Base-by-base conservation (phyloP, 371 early-diverging fungal genomes). In the Mucor mucedo region DNA sequence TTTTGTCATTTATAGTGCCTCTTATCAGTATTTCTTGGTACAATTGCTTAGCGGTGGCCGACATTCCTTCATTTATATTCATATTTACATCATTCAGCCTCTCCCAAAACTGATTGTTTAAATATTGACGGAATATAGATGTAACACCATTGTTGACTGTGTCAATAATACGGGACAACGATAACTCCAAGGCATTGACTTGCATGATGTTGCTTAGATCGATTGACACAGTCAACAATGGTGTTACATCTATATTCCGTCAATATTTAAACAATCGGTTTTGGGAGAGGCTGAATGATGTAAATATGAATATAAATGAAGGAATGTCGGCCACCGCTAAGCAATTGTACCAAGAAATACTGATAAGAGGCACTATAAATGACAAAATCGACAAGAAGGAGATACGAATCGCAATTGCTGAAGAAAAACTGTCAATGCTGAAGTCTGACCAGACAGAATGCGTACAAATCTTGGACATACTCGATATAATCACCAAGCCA, bases 101-200 rank as follows among this genome's bases (percentile, higher is more conserved):
- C 44, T 60, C 41, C 55, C 54, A 65, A 30, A 49, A 38, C 29
- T 53, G 47, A 48, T 48, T 27, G 48, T 47, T 38, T 48, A 59
- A 7, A 27, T 65, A 65, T 59, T 65, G 39, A n/a, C 55, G 54
- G 49, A 65, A 65, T 41, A 63, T n/a, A 48, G 57, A 58, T 30
- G 30, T 54, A 55, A 65, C 55, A 33, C 13, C 49, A 48, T 45
- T 47, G 41, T 65, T 55, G 54, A 67, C 62, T 16, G 55, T 49
- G 48, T 59, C 68, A 35, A 68, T 50, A 32, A 58, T 62, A 50
- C 57, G 69, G 50, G 69, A 60, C 55, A 63, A 56, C 21, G 61
- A 68, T 4, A 63, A 27, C 52, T 60, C 63, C 39, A 63, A 50
- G 14, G 63, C 63, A 56, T 60, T 68, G 52, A 63, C 69, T 60